Evolutionary conservation across 305 asterid species (phyloP).

Genomic region (Rubia occidens): DNA sequence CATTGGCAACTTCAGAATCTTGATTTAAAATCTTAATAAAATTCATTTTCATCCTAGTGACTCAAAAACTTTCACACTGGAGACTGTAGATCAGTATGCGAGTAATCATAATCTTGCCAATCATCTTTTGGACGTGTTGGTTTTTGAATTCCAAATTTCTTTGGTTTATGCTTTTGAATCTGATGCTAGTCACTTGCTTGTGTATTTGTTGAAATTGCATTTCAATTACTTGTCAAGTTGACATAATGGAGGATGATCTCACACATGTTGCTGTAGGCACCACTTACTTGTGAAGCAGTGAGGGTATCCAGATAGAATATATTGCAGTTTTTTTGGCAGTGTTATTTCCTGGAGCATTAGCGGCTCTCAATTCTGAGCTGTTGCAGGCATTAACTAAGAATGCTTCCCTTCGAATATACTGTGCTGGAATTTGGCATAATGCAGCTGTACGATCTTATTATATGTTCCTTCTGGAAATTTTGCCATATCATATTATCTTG

Average conservation of each 20-base stretch:
- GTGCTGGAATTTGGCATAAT: conserved; percentile 97
- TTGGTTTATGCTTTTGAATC: background rate
- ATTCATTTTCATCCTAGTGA: background rate
- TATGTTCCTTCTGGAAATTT: background rate
- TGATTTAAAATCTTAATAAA: background rate
- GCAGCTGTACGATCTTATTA: conserved; percentile 47
- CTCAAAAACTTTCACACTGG: background rate
- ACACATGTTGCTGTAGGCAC: conserved; percentile 28
- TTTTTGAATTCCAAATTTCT: background rate
- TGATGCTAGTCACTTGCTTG: background rate
- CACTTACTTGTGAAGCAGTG: conserved; percentile 50
- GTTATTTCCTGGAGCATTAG: conserved; percentile 87
- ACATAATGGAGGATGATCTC: conserved; percentile 26
- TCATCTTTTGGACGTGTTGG: background rate
- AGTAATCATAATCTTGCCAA: background rate
- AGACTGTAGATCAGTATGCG: background rate
- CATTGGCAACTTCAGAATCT: conserved; percentile 1
- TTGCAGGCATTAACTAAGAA: conserved; percentile 45
- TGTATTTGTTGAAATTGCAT: background rate
- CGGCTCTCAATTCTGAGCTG: conserved; percentile 63
- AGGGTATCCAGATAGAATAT: conserved; percentile 77
- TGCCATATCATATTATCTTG: background rate
- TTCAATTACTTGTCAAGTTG: background rate
- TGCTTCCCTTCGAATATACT: conserved; percentile 76
- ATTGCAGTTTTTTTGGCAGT: conserved; percentile 67